These are phyloP conservation scores for Brasenia schreberi DNA, from an alignment of 164 flowering plant genomes.

Conservation along the genomic window DNA sequence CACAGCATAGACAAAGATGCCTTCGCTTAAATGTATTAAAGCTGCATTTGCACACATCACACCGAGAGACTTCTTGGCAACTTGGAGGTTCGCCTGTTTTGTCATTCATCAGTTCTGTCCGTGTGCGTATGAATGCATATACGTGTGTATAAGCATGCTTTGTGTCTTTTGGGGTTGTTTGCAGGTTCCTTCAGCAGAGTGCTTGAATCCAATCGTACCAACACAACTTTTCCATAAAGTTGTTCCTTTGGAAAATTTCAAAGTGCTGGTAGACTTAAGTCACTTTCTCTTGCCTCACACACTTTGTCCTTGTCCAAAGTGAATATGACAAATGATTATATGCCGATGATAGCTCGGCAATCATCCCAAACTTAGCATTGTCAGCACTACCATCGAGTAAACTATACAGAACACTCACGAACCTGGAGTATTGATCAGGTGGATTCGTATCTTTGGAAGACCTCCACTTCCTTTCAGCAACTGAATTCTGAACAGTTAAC, in stretches of 20 bases:
- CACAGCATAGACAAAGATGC: slow-evolving; percentile 30
- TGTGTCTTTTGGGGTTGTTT: slow-evolving; percentile 12
- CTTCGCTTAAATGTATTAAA: slow-evolving; percentile 87
- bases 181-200: slow-evolving; percentile 21
- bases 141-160: slow-evolving; percentile 26
- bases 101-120: too few relatives aligned
- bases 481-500: too few relatives aligned
- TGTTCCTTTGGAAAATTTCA: slow-evolving; percentile 40
- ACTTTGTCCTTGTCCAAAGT: too few relatives aligned
- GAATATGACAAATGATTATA: too few relatives aligned
- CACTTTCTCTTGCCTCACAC: slow-evolving; percentile 14
- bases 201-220: slow-evolving; percentile 70
- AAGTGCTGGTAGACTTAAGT: slow-evolving; percentile 34
- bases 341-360: too few relatives aligned
- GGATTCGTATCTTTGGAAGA: too few relatives aligned
- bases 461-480: too few relatives aligned
- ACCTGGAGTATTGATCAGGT: too few relatives aligned
- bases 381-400: too few relatives aligned
- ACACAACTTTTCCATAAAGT: slow-evolving; percentile 43
- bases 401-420: too few relatives aligned
- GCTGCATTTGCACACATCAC: slow-evolving; percentile 94
- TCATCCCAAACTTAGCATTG: too few relatives aligned
- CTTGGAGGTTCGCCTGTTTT: slow-evolving; percentile 50
- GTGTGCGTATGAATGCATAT: too few relatives aligned
- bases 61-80: slow-evolving; percentile 76